Evolutionary conservation across 164 flowering plant species (phyloP), one percentile per base, ranked within the genome.

Genomic region (Piper longum): DNA sequence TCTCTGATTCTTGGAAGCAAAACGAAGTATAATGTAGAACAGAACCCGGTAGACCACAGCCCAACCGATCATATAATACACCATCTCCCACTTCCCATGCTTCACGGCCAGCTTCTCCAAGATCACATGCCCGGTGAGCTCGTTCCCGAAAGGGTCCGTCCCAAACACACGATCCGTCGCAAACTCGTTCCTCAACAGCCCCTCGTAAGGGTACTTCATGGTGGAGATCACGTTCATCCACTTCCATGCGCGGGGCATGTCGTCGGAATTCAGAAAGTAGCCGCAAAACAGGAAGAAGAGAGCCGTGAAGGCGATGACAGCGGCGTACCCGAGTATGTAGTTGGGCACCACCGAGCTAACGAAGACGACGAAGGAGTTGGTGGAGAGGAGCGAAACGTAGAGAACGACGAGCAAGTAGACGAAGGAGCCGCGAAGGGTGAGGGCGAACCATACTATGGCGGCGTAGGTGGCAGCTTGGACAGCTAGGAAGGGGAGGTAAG

Each of bases 201-300:
- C 90, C 66, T 87, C 85, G 40, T 81, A 87, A 0, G 90, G 88
- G 64, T 87, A 87, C 45, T 85, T 85, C 86, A 85, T 85, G 4
- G 87, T 82, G 5, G 89, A 83, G 26, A 80, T 59, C 52, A 62
- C 64, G 74, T 85, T 75, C 91, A 87, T 85, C 95, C 89, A 85
- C 1, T 42, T 61, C 91, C 91, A 85, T 40, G 72, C 75, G 0
- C 0, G 0, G 0, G 91, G 95, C 18, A 87, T 85, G 42, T 70
- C 81, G 0, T 81, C 59, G 69, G 77, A 74, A 39, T 70, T 72
- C 77, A 85, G 55, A 78, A 85, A 87, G 71, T 80, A 84, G 1
- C 95, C 95, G 19, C 95, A 83, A 61, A 87, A 87, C 63, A 87
- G 64, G 82, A 85, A 85, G 75, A 85, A 87, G 18, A 85, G 80